A percentile compares a stretch with the other conserved stretches of the same genome.
These are phyloP conservation scores for Aegilops bicornis DNA, from an alignment of 176 grass and related monocot species.

Conservation along the genomic window DNA sequence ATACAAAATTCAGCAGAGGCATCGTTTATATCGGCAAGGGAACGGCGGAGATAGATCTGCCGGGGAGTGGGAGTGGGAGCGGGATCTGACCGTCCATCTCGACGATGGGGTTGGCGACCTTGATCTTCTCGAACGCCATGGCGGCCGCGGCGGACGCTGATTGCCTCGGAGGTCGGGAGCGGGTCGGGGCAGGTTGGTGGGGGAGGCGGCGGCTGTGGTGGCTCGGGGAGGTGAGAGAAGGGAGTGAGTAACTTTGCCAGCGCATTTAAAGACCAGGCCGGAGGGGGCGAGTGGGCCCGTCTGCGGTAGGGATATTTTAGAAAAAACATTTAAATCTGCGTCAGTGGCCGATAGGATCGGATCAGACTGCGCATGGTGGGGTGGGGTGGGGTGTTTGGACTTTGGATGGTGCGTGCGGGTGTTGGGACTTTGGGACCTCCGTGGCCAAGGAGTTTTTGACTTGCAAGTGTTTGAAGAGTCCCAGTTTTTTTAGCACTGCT, in stretches of 20 bases:
- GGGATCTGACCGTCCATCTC: slow-evolving; percentile 85
- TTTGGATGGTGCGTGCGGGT: background rate
- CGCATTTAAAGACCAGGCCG: slow-evolving; percentile 1
- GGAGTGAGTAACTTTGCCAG: slow-evolving; percentile 16
- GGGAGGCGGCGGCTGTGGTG: background rate
- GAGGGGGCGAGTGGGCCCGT: background rate
- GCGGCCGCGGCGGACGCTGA: background rate
- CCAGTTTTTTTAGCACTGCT: background rate
- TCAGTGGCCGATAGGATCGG: slow-evolving; percentile 3
- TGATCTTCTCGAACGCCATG: slow-evolving; percentile 93
- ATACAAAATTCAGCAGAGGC: slow-evolving; percentile 13
- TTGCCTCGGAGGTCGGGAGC: slow-evolving; percentile 43
- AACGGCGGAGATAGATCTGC: slow-evolving; percentile 26
- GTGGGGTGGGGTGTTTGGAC: background rate
- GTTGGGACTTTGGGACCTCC: background rate
- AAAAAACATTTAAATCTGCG: background rate
- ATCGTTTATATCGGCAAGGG: background rate
- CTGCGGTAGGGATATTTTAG: background rate
- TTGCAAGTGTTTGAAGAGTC: background rate
- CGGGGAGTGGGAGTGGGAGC: background rate
- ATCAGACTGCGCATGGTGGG: background rate
- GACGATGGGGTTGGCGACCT: slow-evolving; percentile 68
- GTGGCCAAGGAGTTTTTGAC: background rate
- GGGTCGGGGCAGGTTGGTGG: background rate
- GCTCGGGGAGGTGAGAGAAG: background rate